A percentile compares a stretch with the other conserved stretches of the same genome.
These are phyloP conservation scores for Tephrocybe sp. DNA, from an alignment of 768 basidiomycete species.

Conservation along the genomic window DNA sequence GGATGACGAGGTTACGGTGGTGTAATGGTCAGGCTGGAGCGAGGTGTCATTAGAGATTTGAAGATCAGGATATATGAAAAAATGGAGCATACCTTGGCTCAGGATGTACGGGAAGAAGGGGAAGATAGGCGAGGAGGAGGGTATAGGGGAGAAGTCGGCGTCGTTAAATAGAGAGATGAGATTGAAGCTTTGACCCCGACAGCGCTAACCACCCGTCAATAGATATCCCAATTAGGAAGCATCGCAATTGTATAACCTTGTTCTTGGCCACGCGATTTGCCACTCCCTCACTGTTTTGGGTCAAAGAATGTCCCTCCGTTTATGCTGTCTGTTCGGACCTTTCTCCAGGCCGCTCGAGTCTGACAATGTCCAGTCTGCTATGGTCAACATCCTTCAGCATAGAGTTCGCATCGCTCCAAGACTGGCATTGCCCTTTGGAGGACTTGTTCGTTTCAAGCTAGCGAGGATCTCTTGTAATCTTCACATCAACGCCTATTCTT, in stretches of 20 bases:
- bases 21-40: background rate
- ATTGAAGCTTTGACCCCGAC: background rate
- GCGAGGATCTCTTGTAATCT: no score
- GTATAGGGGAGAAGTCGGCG: background rate
- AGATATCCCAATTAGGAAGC: conserved; percentile 8
- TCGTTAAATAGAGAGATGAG: background rate
- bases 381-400: no score
- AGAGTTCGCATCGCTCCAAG: no score
- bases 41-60: background rate
- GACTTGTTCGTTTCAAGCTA: no score
- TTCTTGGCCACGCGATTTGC: background rate
- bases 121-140: background rate
- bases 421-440: no score
- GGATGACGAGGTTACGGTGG: background rate
- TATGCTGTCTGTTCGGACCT: no score
- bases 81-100: background rate
- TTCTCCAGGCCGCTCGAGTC: no score
- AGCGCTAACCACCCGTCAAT: background rate
- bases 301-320: background rate
- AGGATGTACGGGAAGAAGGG: background rate
- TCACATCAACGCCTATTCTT: no score
- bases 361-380: no score
- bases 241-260: conserved; percentile 2
- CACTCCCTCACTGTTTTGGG: background rate
- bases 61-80: background rate